Evolutionary conservation across 2,329 filamentous ascomycete species (phyloP).

Genomic region (Calonectria crousiana): DNA sequence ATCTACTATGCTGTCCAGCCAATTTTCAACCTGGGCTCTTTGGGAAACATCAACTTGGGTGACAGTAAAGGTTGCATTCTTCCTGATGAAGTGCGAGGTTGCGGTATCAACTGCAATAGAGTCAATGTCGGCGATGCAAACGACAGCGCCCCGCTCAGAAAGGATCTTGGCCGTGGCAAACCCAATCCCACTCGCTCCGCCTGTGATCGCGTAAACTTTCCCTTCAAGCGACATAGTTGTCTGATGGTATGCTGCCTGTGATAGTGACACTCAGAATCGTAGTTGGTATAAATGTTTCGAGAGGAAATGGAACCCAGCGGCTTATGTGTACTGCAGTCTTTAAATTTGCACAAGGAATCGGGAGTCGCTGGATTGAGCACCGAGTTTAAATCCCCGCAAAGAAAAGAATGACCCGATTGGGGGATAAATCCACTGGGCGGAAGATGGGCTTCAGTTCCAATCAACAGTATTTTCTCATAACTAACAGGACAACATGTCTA

Average conservation of each 20-base stretch:
- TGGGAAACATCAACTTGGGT: slow-evolving; percentile 63
- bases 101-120: slow-evolving; percentile 45
- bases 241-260: neutral
- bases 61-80: slow-evolving; percentile 47
- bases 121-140: slow-evolving; percentile 56
- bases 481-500: no score
- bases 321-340: neutral
- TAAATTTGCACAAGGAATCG: neutral
- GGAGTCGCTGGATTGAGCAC: slow-evolving; percentile 16
- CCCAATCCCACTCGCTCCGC: slow-evolving; percentile 59
- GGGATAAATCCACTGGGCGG: slow-evolving; percentile 20
- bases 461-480: neutral
- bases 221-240: slow-evolving; percentile 46
- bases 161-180: slow-evolving; percentile 55
- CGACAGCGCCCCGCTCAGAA: slow-evolving; percentile 50
- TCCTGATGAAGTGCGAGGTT: slow-evolving; percentile 45
- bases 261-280: neutral
- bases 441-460: neutral
- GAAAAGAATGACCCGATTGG: slow-evolving; percentile 27
- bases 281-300: neutral
- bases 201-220: slow-evolving; percentile 56
- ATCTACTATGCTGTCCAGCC: slow-evolving; percentile 61
- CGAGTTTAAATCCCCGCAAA: slow-evolving; percentile 27
- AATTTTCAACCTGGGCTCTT: slow-evolving; percentile 61
- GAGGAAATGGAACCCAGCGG: neutral